phyloP scores from a whole-genome alignment of 441 rosid genomes.

The Kokia cookei region DNA sequence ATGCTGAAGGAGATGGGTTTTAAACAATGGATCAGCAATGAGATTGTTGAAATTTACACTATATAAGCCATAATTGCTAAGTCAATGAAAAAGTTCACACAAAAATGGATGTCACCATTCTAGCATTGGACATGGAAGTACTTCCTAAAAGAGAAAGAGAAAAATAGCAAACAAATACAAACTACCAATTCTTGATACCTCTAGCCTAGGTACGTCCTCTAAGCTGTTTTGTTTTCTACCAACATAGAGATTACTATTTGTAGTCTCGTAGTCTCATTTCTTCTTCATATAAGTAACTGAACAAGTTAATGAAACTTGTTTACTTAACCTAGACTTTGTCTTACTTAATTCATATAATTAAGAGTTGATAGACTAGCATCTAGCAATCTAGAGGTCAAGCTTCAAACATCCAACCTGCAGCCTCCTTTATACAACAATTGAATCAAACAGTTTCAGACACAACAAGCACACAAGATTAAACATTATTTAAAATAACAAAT shows the following conservation, averaged over 20 bases:
- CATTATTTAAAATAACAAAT: too few species aligned
- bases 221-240: not conserved
- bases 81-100: not conserved
- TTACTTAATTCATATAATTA: not conserved
- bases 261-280: too few species aligned
- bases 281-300: too few species aligned
- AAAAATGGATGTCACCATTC: not conserved
- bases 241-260: too few species aligned
- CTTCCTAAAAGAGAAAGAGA: not conserved
- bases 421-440: too few species aligned
- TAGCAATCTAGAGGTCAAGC: too few species aligned
- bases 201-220: not conserved
- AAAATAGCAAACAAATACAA: not conserved
- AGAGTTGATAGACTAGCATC: too few species aligned
- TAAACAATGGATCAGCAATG: not conserved
- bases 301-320: not conserved
- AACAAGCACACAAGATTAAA: too few species aligned
- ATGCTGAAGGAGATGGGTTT: not conserved
- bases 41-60: too few species aligned
- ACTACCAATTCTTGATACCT: not conserved
- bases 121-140: not conserved
- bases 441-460: too few species aligned
- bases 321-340: not conserved
- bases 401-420: too few species aligned
- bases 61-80: not conserved